Conservation (phyloP, 2,329 filamentous ascomycete genomes). For the Pseudocercospora vitis region DNA sequence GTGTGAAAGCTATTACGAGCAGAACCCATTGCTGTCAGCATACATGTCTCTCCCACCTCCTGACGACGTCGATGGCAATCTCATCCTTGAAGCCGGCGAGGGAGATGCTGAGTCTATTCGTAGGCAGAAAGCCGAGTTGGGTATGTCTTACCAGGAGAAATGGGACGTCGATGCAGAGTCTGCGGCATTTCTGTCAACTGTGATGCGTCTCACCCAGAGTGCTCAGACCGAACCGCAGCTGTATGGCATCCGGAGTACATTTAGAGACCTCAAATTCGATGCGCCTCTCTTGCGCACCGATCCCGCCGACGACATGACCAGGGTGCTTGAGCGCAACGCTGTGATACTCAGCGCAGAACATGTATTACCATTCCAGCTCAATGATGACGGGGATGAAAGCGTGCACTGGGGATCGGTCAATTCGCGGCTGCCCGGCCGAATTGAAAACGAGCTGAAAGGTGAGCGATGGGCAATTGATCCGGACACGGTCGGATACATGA, state of each 20-base stretch:
- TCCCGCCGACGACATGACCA: conserved; percentile 47
- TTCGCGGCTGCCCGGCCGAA: conserved; percentile 14
- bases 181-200: conserved; percentile 26
- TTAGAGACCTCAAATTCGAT: conserved; percentile 43
- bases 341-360: conserved; percentile 19
- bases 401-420: conserved; percentile 42
- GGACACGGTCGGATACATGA: conserved; percentile 40
- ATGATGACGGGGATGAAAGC: conserved; percentile 46
- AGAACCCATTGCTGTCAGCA: conserved; percentile 6
- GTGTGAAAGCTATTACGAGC: conserved; percentile 8
- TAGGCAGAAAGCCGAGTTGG: not conserved
- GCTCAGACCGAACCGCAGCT: conserved; percentile 12
- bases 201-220: conserved; percentile 14
- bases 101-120: no score
- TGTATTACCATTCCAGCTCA: conserved; percentile 37
- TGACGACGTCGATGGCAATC: no score
- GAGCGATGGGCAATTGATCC: conserved; percentile 44
- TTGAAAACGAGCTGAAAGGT: conserved; percentile 19
- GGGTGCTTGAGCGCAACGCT: conserved; percentile 37
- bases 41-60: conserved; percentile 1
- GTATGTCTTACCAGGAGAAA: conserved; percentile 19
- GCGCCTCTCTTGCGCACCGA: conserved; percentile 49
- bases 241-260: not conserved
- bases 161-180: conserved; percentile 35
- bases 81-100: no score